phyloP scores from a whole-genome alignment of 805 yeast genomes.

The Groenewaldozyma salmanticensis region DNA sequence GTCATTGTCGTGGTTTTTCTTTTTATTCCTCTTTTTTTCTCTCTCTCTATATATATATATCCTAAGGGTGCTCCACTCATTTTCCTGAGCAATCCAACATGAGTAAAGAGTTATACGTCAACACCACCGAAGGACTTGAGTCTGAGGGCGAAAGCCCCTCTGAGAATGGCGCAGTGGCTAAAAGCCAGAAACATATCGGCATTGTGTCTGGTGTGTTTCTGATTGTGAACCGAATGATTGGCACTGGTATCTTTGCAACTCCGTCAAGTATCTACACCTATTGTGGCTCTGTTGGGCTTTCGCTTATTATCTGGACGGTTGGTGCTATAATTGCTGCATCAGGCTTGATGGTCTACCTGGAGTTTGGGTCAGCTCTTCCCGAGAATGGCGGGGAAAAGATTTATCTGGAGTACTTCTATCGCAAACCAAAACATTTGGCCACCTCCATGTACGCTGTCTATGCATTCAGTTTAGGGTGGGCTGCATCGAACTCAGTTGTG shows the following conservation, averaged over 20 bases:
- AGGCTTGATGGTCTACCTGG: conserved; percentile 65
- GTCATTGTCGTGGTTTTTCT: no score
- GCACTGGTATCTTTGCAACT: conserved; percentile 69
- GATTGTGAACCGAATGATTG: conserved; percentile 59
- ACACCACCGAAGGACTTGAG: neutral
- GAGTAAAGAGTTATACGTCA: neutral
- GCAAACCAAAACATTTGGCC: conserved; percentile 57
- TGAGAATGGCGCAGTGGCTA: no score
- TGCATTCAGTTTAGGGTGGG: conserved; percentile 73
- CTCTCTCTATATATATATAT: no score
- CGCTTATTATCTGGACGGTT: conserved; percentile 63
- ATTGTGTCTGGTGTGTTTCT: conserved; percentile 52
- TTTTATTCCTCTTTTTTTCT: no score
- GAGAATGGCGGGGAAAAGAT: conserved; percentile 84
- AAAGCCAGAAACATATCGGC: no score
- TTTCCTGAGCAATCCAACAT: no score
- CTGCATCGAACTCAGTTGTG: conserved; percentile 73
- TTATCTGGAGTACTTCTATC: conserved; percentile 62
- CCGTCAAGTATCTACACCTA: conserved; percentile 46
- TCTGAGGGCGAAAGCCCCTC: neutral
- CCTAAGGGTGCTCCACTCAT: no score
- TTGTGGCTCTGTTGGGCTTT: conserved; percentile 63
- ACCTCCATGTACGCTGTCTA: conserved; percentile 61
- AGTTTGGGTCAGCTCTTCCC: conserved; percentile 68
- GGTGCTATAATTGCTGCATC: conserved; percentile 61